phyloP scores from a whole-genome alignment of 2,329 filamentous ascomycete genomes.

The Botryosphaeria dothidea region DNA sequence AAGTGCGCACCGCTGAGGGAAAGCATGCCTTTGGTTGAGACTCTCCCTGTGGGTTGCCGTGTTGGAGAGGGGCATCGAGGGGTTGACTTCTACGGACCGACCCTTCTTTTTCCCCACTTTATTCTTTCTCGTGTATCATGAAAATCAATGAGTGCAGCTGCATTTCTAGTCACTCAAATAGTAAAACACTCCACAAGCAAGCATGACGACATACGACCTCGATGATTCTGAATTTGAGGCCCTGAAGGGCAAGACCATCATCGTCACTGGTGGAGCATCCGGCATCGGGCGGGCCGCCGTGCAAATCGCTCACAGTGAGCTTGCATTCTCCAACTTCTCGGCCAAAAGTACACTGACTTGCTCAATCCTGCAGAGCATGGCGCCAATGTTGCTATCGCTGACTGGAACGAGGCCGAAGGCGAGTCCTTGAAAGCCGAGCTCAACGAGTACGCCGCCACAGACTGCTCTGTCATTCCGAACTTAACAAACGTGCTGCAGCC shows the following conservation, averaged over 20 bases:
- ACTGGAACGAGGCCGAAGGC: slow-evolving; percentile 23
- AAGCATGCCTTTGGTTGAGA: background rate
- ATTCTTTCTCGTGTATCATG: background rate
- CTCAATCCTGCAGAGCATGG: slow-evolving; percentile 22
- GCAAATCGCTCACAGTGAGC: slow-evolving; percentile 24
- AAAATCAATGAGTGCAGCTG: background rate
- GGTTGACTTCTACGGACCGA: background rate
- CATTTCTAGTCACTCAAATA: background rate
- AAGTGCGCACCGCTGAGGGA: background rate
- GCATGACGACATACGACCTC: slow-evolving; percentile 9
- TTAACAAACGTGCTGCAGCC: background rate
- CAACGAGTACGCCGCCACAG: background rate
- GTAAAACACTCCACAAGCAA: background rate
- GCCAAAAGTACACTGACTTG: background rate
- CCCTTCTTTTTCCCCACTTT: background rate
- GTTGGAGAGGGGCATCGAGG: background rate
- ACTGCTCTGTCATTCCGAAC: background rate
- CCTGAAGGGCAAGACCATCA: slow-evolving; percentile 25
- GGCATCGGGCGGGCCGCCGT: slow-evolving; percentile 27
- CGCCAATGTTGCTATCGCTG: slow-evolving; percentile 27
- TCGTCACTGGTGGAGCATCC: slow-evolving; percentile 28
- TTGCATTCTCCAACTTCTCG: too few relatives aligned
- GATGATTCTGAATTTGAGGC: slow-evolving; percentile 1
- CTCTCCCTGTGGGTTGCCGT: background rate
- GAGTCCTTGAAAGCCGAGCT: slow-evolving; percentile 21